Percentiles rank a stretch among this genome's conserved stretches.
Evolutionary conservation across 345 rosid species (phyloP).

Genomic region (Luvunga scandens): DNA sequence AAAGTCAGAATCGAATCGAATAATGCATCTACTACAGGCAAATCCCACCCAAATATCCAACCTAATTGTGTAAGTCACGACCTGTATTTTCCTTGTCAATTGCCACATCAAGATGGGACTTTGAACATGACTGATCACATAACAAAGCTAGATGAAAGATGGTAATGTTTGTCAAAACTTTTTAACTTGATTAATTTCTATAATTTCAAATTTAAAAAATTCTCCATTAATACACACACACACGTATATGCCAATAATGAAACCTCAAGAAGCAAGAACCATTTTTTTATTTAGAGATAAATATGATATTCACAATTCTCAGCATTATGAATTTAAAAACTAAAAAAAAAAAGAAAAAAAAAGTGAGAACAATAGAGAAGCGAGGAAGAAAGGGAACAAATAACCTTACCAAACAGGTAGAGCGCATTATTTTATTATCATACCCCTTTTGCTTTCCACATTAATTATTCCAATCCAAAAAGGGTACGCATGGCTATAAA

Average conservation of each 20-base stretch:
- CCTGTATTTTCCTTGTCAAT: not conserved
- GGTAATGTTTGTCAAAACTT: not conserved
- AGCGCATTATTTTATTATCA: not conserved
- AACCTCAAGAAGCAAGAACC: not conserved
- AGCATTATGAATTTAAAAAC: not conserved
- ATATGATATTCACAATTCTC: not conserved
- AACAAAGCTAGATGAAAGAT: not conserved
- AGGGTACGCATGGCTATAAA: constrained; percentile 6
- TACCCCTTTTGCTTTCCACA: constrained; percentile 4
- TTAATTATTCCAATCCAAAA: constrained; percentile 11
- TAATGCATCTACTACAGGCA: not conserved
- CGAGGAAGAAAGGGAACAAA: not conserved
- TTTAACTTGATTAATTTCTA: not conserved
- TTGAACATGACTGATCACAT: not conserved
- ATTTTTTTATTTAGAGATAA: not conserved
- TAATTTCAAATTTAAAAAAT: no score
- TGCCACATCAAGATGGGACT: not conserved
- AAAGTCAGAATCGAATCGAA: constrained; percentile 4
- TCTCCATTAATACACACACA: no score
- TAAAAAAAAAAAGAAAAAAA: no score
- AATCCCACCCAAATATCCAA: constrained; percentile 2
- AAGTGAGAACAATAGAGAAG: not conserved
- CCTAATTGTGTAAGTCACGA: constrained; percentile 2
- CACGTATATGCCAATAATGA: not conserved
- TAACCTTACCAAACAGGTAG: not conserved